A percentile compares a stretch with the other conserved stretches of the same genome.
Conservation (phyloP, 2,329 filamentous ascomycete species). For the Fusarium zealandicum region DNA sequence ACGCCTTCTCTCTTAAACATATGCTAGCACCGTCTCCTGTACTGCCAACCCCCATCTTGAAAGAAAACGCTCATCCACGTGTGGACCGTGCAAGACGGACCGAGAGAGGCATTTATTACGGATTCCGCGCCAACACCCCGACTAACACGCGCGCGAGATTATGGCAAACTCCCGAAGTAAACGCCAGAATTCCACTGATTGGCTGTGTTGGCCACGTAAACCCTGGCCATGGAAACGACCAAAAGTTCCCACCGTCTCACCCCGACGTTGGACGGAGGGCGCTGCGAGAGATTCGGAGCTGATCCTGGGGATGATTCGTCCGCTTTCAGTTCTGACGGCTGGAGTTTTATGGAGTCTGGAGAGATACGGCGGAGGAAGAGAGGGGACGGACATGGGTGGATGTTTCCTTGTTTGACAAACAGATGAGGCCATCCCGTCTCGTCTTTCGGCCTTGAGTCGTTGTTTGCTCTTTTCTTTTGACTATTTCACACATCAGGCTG, state of each 20-base stretch:
- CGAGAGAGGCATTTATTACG: conserved; percentile 36
- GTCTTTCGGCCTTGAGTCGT: conserved; percentile 25
- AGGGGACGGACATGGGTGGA: conserved; percentile 4
- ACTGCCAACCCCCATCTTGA: not conserved
- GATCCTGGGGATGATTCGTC: conserved; percentile 12
- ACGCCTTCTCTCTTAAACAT: not conserved
- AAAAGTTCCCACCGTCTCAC: conserved; percentile 9
- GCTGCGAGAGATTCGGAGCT: conserved; percentile 1
- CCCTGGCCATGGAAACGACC: conserved; percentile 1
- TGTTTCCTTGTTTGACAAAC: conserved; percentile 24
- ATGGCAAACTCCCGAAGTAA: conserved; percentile 34
- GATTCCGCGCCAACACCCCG: conserved; percentile 20
- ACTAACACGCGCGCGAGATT: conserved; percentile 24
- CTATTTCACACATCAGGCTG: conserved; percentile 13
- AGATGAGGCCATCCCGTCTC: conserved; percentile 12
- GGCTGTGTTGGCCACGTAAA: conserved; percentile 9
- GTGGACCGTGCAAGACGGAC: conserved; percentile 28
- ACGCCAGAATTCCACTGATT: conserved; percentile 40
- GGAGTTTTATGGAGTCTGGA: conserved; percentile 12
- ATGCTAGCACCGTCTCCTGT: not conserved
- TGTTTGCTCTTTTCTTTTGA: conserved; percentile 17
- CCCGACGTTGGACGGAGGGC: not conserved
- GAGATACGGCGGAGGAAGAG: conserved; percentile 16
- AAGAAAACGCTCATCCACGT: conserved; percentile 13
- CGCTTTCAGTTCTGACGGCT: conserved; percentile 19